These are phyloP conservation scores for Dioscorea zingiberensis DNA, from an alignment of 106 monocot genomes.

Conservation along the genomic window DNA sequence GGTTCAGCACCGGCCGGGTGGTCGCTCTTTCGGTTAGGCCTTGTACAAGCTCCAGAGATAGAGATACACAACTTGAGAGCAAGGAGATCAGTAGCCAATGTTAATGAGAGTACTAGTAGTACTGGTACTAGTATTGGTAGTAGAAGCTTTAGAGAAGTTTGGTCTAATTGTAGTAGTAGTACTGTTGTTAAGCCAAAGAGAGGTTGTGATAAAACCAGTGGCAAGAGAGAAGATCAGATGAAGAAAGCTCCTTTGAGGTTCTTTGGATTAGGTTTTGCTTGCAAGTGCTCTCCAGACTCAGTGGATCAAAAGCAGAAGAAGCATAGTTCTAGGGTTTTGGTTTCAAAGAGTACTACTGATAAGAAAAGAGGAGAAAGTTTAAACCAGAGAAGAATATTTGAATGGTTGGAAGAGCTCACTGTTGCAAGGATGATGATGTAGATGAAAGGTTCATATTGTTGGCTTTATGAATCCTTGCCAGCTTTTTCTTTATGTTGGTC, in stretches of 20 bases:
- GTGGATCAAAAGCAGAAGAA: slow-evolving; percentile 13
- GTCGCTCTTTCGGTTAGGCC: slow-evolving; percentile 37
- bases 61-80: slow-evolving; percentile 12
- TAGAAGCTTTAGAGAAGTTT: not conserved
- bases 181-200: too few species aligned
- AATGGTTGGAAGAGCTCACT: slow-evolving; percentile 66
- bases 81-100: not conserved
- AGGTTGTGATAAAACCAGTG: not conserved
- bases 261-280: slow-evolving; percentile 23
- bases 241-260: slow-evolving; percentile 18
- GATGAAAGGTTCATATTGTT: too few species aligned
- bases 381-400: slow-evolving; percentile 22
- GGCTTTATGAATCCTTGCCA: not conserved
- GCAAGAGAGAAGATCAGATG: not conserved
- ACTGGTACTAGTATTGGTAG: not conserved
- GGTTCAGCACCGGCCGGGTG: slow-evolving; percentile 23
- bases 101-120: not conserved
- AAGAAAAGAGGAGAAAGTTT: slow-evolving; percentile 10
- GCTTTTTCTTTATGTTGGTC: slow-evolving; percentile 7
- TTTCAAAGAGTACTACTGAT: not conserved
- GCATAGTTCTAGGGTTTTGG: too few species aligned
- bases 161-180: too few species aligned
- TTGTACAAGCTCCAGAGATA: slow-evolving; percentile 46
- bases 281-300: slow-evolving; percentile 41
- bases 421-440: slow-evolving; percentile 15